phyloP scores from a whole-genome alignment of 805 yeast species.

The Hanseniaspora thailandica region DNA sequence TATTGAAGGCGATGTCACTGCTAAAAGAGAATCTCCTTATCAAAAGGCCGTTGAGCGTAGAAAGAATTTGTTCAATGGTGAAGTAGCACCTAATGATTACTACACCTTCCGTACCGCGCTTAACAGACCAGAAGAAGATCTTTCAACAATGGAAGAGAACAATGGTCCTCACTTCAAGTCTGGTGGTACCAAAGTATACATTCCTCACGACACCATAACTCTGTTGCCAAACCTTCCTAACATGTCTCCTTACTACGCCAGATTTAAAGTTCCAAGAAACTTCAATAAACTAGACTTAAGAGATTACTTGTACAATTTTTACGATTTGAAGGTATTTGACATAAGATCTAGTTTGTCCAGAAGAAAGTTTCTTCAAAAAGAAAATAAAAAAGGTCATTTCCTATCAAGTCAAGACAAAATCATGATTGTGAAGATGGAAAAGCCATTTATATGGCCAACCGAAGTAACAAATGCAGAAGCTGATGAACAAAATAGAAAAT shows the following conservation, averaged over 20 bases:
- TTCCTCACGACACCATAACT: conserved; percentile 75
- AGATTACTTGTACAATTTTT: conserved; percentile 82
- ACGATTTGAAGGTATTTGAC: conserved; percentile 80
- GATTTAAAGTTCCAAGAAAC: conserved; percentile 83
- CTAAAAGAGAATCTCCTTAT: neutral
- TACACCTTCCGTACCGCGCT: neutral
- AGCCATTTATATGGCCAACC: conserved; percentile 90
- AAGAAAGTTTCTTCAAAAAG: conserved; percentile 28
- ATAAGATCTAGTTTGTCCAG: conserved; percentile 74
- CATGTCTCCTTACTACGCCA: conserved; percentile 94
- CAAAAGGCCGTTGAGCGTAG: neutral
- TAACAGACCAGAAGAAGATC: neutral
- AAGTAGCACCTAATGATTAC: neutral
- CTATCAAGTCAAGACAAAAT: conserved; percentile 54
- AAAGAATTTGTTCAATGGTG: conserved; percentile 2
- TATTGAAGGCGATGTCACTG: neutral
- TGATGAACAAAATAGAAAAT: neutral
- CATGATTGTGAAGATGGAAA: conserved; percentile 92
- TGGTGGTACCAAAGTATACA: conserved; percentile 65
- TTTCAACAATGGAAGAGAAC: conserved; percentile 30
- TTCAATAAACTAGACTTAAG: conserved; percentile 90
- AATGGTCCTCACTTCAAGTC: conserved; percentile 71
- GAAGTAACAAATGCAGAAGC: conserved; percentile 28
- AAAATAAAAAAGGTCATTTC: conserved; percentile 3
- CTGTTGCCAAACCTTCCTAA: conserved; percentile 86